Base-by-base conservation (phyloP, 176 grass and related monocot species). In the Aegilops tauschii region DNA sequence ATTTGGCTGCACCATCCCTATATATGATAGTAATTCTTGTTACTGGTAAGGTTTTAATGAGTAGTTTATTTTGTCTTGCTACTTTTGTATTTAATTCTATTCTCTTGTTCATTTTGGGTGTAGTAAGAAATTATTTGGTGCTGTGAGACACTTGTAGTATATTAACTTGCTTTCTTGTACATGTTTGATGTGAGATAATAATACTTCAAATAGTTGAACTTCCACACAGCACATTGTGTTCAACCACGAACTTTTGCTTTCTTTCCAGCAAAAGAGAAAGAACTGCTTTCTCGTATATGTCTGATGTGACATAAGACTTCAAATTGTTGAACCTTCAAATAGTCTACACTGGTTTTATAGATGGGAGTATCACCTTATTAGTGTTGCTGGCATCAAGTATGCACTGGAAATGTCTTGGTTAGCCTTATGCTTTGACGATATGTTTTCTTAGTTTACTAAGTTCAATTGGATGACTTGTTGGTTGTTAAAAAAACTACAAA, bases 401-500 rank as follows among this genome's bases (percentile, higher is more conserved):
- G 78, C 12, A 78, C 50, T 27, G 5, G 30, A 62, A 69, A 14
- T 62, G 47, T 62, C 69, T 76, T 89, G 42, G 73, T 44, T 90
- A 76, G 52, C 50, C 39, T 77, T 31, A 31, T 9, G 64, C 65
- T 45, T 82, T 82, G 45, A 36, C 49, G 2, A 29, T 54, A 17
- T 63, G 16, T 76, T 18, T 17, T 76, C 7, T 58, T 12, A 13
- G 50, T 16, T 58, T 5, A 20, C 37, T 84, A 78, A 3, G 17
- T 73, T 79, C 56, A 52, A 9, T 14, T 35, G 35, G 20, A 63
- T n/a, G 27, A 45, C 37, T 50, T 67, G 27, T 85, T 82, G 8
- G 34, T 59, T 27, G 50, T 31, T 6, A 84, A 68, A 31, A 30
- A 42, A 31, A 84, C 34, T 23, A 5, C 30, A 52, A 54, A 23